phyloP scores from a whole-genome alignment of 805 yeast species.

The Spathaspora passalidarum region DNA sequence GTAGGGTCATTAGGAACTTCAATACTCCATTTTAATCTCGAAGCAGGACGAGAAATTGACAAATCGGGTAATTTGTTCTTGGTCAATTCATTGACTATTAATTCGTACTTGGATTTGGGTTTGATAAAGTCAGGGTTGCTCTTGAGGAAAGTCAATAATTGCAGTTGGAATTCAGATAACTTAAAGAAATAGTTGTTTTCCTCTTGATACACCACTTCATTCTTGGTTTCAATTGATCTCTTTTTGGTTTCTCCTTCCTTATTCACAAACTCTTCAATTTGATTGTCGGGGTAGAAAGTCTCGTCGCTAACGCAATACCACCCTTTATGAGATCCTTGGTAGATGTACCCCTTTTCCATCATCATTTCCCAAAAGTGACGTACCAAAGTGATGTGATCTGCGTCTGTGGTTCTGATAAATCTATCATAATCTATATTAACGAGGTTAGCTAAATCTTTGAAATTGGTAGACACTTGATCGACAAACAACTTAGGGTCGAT shows the following conservation, averaged over 20 bases:
- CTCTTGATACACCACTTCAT: slow-evolving; percentile 68
- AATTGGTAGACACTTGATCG: slow-evolving; percentile 63
- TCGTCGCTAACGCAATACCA: slow-evolving; percentile 97
- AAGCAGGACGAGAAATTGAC: slow-evolving; percentile 81
- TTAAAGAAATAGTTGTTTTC: slow-evolving; percentile 89
- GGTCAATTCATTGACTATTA: slow-evolving; percentile 58
- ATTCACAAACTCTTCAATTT: slow-evolving; percentile 43
- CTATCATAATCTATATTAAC: slow-evolving; percentile 63
- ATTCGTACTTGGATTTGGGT: slow-evolving; percentile 57
- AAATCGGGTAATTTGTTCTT: slow-evolving; percentile 54
- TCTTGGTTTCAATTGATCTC: slow-evolving; percentile 66
- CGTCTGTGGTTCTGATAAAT: slow-evolving; percentile 88
- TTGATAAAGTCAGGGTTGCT: slow-evolving; percentile 56
- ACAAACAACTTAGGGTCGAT: slow-evolving; percentile 64
- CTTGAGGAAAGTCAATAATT: slow-evolving; percentile 48
- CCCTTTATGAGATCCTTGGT: slow-evolving; percentile 81
- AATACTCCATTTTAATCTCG: slow-evolving; percentile 85
- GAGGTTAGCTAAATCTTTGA: slow-evolving; percentile 57
- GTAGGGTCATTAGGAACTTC: slow-evolving; percentile 75
- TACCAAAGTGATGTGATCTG: slow-evolving; percentile 69
- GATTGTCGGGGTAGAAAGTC: slow-evolving; percentile 84
- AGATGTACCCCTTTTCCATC: slow-evolving; percentile 59
- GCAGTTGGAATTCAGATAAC: slow-evolving; percentile 56
- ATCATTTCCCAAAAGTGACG: slow-evolving; percentile 67
- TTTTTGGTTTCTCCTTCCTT: slow-evolving; percentile 28